Evolutionary conservation across 2,329 filamentous ascomycete genomes (phyloP).

Genomic region (Hyphodiscus sp.): DNA sequence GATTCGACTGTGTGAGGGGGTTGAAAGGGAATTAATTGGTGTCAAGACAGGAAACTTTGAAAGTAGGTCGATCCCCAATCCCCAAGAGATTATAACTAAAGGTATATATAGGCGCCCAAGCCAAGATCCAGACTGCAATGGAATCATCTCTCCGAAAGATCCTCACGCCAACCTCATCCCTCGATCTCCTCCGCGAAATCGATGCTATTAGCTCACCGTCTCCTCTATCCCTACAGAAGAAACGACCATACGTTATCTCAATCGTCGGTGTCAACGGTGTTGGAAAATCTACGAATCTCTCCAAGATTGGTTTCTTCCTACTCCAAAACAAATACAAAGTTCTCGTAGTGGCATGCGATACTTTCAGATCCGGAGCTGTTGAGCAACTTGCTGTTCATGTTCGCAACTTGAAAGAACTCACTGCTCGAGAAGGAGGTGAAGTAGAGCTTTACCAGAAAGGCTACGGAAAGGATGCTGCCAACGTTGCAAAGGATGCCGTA

Average conservation of each 20-base stretch:
- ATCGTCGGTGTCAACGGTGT: conserved; percentile 98
- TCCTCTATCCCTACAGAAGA: conserved; percentile 52
- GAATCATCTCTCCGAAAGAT: conserved; percentile 91
- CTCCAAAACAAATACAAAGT: conserved; percentile 96
- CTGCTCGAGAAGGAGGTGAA: conserved; percentile 71
- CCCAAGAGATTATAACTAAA: conserved; percentile 14
- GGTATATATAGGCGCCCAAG: conserved; percentile 55
- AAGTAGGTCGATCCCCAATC: conserved; percentile 36
- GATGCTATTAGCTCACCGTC: conserved; percentile 67
- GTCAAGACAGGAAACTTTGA: conserved; percentile 92
- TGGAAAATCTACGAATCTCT: conserved; percentile 94
- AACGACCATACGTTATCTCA: conserved; percentile 90
- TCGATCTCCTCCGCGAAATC: conserved; percentile 92
- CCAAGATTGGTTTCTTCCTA: conserved; percentile 97
- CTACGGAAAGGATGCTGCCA: conserved; percentile 95
- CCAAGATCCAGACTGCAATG: conserved; percentile 79
- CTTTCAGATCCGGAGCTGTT: conserved; percentile 93
- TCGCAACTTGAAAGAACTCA: conserved; percentile 84
- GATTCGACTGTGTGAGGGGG: conserved; percentile 81
- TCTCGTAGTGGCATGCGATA: conserved; percentile 89
- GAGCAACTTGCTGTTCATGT: conserved; percentile 96
- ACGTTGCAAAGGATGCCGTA: conserved; percentile 94
- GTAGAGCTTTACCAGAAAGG: conserved; percentile 96
- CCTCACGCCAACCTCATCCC: conserved; percentile 87
- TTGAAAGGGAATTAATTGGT: conserved; percentile 83